Evolutionary conservation across 768 basidiomycete species (phyloP), one percentile per base, ranked within the genome.

Genomic region (Tricholoma matsutake): DNA sequence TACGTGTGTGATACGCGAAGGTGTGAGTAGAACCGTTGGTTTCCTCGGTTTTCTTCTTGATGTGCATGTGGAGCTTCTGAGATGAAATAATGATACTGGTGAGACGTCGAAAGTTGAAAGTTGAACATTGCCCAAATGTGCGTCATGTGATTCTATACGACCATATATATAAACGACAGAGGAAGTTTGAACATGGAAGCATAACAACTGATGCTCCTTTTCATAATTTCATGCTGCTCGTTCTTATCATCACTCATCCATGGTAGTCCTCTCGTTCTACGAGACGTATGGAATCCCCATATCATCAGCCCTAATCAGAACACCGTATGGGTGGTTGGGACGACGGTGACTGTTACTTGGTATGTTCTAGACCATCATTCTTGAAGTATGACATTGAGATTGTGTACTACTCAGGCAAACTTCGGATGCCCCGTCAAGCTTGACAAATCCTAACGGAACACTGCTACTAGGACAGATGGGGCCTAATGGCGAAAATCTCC

Each of bases 341-440:
- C 75, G 7, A 72, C 63, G 3, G 77, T 80, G 62, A 78, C 71
- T 16, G 84, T 86, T 54, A 80, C 79, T 6, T 88, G 86, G 86
- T 85, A 61, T 57, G 80, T 71, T 56, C 5, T 39, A 4, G 29
- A 34, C 39, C 28, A 32, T 13, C 20, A 14, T 52, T 18, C 32
- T 32, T 47, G 16, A n/a, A 13, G 16, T n/a, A 49, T 56, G 63
- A 54, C 16, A 22, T 13, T 47, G 18, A 39, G 45, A 59, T 22
- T 22, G 35, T 34, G 37, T 6, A 51, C 14, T 47, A 25, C 54
- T 13, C 13, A 86, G 86, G 86, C 78, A 86, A 58, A 83, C 80
- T 10, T 74, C 78, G 18, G 68, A 75, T 51, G 71, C 82, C 18
- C 82, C 81, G 20, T 73, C 77, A 20, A 75, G 77, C 62, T 73